Evolutionary conservation across 163 green algal genomes (phyloP), one percentile per base, ranked within the genome.

Genomic region (Prototheca cutis): DNA sequence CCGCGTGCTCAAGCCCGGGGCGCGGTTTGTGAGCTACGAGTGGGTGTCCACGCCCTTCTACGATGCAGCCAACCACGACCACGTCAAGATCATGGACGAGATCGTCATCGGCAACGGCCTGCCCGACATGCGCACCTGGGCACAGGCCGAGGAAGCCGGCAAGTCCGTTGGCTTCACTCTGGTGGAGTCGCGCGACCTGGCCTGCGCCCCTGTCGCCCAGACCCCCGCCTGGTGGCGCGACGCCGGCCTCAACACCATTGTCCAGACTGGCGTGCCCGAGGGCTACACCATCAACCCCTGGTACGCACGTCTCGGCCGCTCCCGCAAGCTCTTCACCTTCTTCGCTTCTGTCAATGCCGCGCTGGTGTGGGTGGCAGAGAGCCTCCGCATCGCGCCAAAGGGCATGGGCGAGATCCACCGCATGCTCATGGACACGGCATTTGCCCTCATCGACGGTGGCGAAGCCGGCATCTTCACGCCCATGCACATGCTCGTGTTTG

Each of bases 71-170:
- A 95, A 99, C 78, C 40, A 64, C 3, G 66, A 81, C 39, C 93
- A 99, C 67, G 89, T 96, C 21, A 62, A 71, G 8, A 89, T 95
- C 71, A 91, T 96, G 7, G 91, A 98, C 57, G 87, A 94, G 55
- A 98, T 99, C 79, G 94, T 94, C 78, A 91, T 90, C 61, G 93
- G 90, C 62, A 98, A 99, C 61, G 92, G 90, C 17, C 81, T 99
- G 61, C 93, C 93, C 30, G 85, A 96, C 55, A 90, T 97, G 84
- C 74, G 86, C 48, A 91, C 84, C 0, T 93, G 81, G 65, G 78
- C 77, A 63, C 53, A 96, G 75, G 84, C 82, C 3, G 87, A 95
- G 74, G 66, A 89, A 21, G 92, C 90, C 1, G 91, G 87, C 31
- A 86, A 86, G 73, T 64, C 64, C 18, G 87, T 85, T 1, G 91